Base-by-base conservation (phyloP, 2,329 filamentous ascomycete species). In the Fusarium sp. region DNA sequence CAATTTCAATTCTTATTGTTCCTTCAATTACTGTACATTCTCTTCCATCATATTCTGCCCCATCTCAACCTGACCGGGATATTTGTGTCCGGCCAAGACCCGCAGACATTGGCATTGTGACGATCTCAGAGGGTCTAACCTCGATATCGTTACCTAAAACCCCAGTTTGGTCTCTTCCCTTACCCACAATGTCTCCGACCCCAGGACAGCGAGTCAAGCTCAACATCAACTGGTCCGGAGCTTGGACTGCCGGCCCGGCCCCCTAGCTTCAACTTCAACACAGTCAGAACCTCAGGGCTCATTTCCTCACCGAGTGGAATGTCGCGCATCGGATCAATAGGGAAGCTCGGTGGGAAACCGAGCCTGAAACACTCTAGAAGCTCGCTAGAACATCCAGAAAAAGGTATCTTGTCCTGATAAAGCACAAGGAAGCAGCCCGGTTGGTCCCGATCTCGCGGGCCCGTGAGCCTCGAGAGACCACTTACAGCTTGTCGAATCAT, bases 231-330 rank as follows among this genome's bases (percentile, higher is more conserved):
- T 64, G 58, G 62, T 35, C 63, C 71, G 65, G 45, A 65, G 65
- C 72, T 67, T 61, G 72, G 72, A 47, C 62, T 75, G 65, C 72
- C 74, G 72, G 68, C 39, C 74, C 74, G 72, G 58, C 65, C 70
- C 58, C 55, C 46, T 52, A 57, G 65, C 47, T 47, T 39, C 36
- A 38, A 49, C 46, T 38, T 22, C 57, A 55, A 33, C 35, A 41
- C n/a, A 18, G n/a, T 22, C 54, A 47, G 39, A 27, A 38, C 25
- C 39, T 39, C 35, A 41, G 18, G 35, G 35, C 39, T 41, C 44
- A 52, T 36, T 14, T 12, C 46, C 53, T 53, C n/a, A 42, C 39
- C 25, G 11, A 38, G 31, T 54, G 42, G 31, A 54, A 58, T 62
- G 38, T 52, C 36, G 36, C 42, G 38, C 35, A 22, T 47, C 35